Evolutionary conservation across 2,329 filamentous ascomycete genomes (phyloP), one percentile per base, ranked within the genome.

Genomic region (Phyllosticta paracitricarpa): DNA sequence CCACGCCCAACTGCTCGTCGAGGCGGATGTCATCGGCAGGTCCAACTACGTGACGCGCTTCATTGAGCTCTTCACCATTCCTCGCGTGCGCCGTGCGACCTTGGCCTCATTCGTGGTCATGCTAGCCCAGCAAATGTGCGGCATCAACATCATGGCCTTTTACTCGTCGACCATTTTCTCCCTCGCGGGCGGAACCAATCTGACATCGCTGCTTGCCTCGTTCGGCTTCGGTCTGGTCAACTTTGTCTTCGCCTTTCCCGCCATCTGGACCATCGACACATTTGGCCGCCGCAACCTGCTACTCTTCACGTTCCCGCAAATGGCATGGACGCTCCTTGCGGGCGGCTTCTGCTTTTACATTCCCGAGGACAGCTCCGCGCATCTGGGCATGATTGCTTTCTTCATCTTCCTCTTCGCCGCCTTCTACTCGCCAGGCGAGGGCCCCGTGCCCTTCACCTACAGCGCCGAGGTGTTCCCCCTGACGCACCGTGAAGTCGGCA

Each of bases 21-120:
- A 75, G 60, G 69, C 72, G 17, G 63, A 71, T 0, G 62, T 76
- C 40, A 62, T 73, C 48, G 69, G 69, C 54, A 71, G 71, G 58
- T 70, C 67, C 64, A 76, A 73, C 63, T 70, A 76, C 61, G 72
- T 77, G 64, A 75, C 68, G 1, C 71, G 75, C 51, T 76, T 77
- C 64, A 48, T 80, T 48, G 82, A 89, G 69, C 70, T 83, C 0
- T 88, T 90, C 68, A 88, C 84, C 10, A 81, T 90, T 61, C 85
- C 87, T 1, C 82, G 88, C 55, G 78, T 89, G 10, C 82, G 86
- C 14, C 82, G 87, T 51, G 91, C 91, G 2, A 92, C 86, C 3
- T 79, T 89, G 30, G 90, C 89, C 5, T 88, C 89, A 0, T 89
- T 86, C 65, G 84, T 85, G 1, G 89, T 93, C 66, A 95, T 95